Evolutionary conservation across 192 early-diverging fungal genomes (phyloP), one percentile per base, ranked within the genome.

Genomic region (Backusella parvicylindrica): DNA sequence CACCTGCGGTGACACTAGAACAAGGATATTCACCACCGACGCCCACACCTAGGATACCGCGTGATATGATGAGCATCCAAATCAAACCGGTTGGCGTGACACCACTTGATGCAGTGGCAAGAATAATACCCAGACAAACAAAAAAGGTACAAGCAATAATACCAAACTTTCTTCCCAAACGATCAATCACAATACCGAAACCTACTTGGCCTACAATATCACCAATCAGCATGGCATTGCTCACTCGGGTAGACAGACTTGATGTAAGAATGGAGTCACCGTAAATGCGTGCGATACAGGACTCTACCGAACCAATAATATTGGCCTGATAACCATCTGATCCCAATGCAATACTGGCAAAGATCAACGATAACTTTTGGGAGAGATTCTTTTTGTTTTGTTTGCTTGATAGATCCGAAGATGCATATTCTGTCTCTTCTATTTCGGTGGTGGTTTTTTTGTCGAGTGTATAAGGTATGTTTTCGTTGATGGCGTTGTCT

Each of bases 1-100:
- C 86, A 31, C 79, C 77, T 2, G 86, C 83, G 26, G 84, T 77
- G 15, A 82, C 81, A 37, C 84, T 84, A 2, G 82, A 85, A 50
- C 84, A 85, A 65, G 86, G 86, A 40, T 87, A 87, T 60, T 87
- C 84, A 12, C 85, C 85, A 66, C 85, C 85, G 30, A 83, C 80
- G 37, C 85, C 85, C 2, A 84, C 81, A 70, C 79, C 81, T 18
- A 68, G 76, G 8, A 82, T n/a, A 68, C 83, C 83, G 28, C 81
- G 72, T 4, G 72, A 60, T 15, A 84, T 70, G 15, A 81, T 78
- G 47, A 86, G 72, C 21, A 85, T 80, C 81, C 80, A 83, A 53
- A 84, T 81, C 18, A 84, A 37, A 0, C 83, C 82, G 37, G 76
- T 81, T n/a, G 84, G 76, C 2, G 81, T 79, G 38, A 35, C 43